Conservation (phyloP, 202 grass and related monocot species). For the Cymbopogon flexuosus region DNA sequence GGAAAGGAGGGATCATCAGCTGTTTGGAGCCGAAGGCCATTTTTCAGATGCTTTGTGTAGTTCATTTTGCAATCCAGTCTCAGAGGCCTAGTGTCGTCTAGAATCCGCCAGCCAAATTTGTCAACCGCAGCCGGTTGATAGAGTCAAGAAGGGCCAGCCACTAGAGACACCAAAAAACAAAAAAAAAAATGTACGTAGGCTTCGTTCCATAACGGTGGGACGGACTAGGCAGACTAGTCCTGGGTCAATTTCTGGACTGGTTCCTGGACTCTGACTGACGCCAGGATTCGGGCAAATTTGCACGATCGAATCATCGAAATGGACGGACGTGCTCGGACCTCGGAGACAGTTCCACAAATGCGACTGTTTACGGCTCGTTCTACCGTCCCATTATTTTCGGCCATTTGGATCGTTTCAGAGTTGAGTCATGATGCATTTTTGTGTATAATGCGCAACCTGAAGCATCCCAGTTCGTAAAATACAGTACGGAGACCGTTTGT, state of each 20-base stretch:
- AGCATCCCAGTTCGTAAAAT: background rate
- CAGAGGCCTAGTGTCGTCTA: background rate
- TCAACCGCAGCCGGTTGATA: background rate
- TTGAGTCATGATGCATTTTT: no score
- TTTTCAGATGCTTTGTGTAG: no score
- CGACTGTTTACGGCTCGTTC: background rate
- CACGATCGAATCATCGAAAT: background rate
- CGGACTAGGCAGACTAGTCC: background rate
- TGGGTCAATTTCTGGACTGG: background rate
- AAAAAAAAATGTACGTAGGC: background rate
- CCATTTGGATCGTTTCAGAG: background rate
- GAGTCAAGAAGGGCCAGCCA: conserved; percentile 32
- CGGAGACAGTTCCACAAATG: background rate
- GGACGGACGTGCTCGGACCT: background rate
- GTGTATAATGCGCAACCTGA: background rate
- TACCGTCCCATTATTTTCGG: background rate
- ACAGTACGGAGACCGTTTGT: no score
- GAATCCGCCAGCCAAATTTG: background rate
- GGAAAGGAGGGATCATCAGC: no score
- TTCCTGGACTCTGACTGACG: background rate
- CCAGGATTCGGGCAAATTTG: background rate
- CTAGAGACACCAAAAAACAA: background rate
- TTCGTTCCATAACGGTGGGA: background rate
- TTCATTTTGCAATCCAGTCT: no score
- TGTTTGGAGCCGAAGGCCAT: no score